phyloP scores from a whole-genome alignment of 2,329 filamentous ascomycete species.

The Remersonia thermophila region DNA sequence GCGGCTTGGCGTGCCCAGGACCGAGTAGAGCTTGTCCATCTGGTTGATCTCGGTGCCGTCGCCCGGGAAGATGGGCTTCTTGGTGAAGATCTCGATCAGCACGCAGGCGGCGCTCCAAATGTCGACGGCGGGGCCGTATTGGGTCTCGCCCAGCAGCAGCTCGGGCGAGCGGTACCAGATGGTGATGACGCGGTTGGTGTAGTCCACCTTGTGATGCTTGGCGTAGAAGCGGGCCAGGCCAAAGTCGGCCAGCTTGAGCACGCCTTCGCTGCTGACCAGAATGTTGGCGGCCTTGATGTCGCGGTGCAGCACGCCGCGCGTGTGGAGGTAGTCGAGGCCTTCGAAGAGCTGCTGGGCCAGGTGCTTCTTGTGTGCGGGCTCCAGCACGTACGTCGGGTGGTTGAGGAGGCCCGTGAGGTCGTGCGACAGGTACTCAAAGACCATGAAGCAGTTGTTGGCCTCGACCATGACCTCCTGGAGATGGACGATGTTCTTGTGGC shows the following conservation, averaged over 20 bases:
- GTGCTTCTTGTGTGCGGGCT: constrained; percentile 80
- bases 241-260: constrained; percentile 90
- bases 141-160: constrained; percentile 78
- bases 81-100: constrained; percentile 90
- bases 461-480: constrained; percentile 95
- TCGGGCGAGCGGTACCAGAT: constrained; percentile 96
- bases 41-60: constrained; percentile 94
- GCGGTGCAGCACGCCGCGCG: constrained; percentile 83
- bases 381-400: constrained; percentile 80
- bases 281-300: constrained; percentile 99
- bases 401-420: constrained; percentile 92
- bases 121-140: constrained; percentile 81
- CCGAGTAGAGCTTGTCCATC: constrained; percentile 88
- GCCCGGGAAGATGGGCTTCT: constrained; percentile 86
- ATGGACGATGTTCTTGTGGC: constrained; percentile 70
- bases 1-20: constrained; percentile 77
- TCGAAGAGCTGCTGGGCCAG: constrained; percentile 87
- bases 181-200: constrained; percentile 96
- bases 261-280: constrained; percentile 76
- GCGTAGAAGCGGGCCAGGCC: constrained; percentile 92
- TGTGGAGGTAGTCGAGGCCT: constrained; percentile 85
- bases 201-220: constrained; percentile 82
- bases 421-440: constrained; percentile 95
- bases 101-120: constrained; percentile 98
- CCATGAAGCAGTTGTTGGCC: constrained; percentile 98